phyloP scores from a whole-genome alignment of 108 stramenopile species.

The Discostella pseudostelligera region DNA sequence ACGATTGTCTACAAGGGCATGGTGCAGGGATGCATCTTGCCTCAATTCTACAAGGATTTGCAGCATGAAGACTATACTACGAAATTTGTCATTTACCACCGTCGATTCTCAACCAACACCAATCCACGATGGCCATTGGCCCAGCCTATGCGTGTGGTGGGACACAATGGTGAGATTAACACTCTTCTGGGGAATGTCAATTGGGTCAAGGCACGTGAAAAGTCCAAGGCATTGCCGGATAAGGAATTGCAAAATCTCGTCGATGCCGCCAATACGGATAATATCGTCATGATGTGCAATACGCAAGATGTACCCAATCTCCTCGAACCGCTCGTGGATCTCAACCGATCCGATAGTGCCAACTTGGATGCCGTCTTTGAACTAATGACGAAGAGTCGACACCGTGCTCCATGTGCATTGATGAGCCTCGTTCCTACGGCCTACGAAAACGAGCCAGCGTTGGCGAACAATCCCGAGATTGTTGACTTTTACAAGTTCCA shows the following conservation, averaged over 20 bases:
- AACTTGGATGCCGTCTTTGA: conserved; percentile 95
- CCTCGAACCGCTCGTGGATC: conserved; percentile 84
- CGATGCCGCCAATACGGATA: conserved; percentile 72
- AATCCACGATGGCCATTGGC: conserved; percentile 93
- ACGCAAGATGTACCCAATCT: conserved; percentile 82
- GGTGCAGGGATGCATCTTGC: conserved; percentile 83
- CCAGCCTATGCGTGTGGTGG: conserved; percentile 93
- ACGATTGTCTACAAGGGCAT: conserved; percentile 96
- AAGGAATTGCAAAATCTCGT: conserved; percentile 63
- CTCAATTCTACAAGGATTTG: conserved; percentile 89
- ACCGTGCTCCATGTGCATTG: conserved; percentile 88
- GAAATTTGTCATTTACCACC: conserved; percentile 90
- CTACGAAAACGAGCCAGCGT: conserved; percentile 84
- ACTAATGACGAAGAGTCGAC: conserved; percentile 90
- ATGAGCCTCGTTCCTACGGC: conserved; percentile 92
- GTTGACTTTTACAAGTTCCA: conserved; percentile 98
- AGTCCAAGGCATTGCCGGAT: conserved; percentile 59
- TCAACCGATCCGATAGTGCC: conserved; percentile 88
- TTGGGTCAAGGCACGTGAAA: conserved; percentile 94
- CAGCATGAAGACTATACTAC: conserved; percentile 79
- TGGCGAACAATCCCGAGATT: conserved; percentile 85
- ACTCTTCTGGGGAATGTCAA: conserved; percentile 94
- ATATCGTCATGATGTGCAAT: conserved; percentile 83
- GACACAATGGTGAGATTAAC: conserved; percentile 97
- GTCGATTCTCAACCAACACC: conserved; percentile 95